A percentile compares a stretch with the other conserved stretches of the same genome.
Evolutionary conservation across 495 filamentous ascomycete species (phyloP).

Genomic region (Lepidopterella palustris): DNA sequence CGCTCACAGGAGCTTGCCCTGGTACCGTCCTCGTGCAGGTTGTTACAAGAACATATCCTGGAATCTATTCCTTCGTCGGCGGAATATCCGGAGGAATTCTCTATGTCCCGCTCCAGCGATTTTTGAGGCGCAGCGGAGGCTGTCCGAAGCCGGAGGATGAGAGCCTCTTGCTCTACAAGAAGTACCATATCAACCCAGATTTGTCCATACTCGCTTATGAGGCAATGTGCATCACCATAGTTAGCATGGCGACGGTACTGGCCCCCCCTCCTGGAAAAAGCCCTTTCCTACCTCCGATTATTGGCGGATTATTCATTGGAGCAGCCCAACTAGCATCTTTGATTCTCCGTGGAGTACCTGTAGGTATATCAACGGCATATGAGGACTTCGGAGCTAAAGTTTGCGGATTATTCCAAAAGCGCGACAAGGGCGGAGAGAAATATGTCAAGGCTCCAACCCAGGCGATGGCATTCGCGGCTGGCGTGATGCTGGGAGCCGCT

Average conservation of each 20-base stretch:
- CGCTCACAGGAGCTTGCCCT: conserved; percentile 20
- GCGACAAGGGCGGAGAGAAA: conserved; percentile 1
- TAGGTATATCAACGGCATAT: conserved; percentile 16
- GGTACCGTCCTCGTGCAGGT: conserved; percentile 20
- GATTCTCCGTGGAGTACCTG: conserved; percentile 11
- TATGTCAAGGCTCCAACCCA: neutral
- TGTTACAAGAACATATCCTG: conserved; percentile 12
- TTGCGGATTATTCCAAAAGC: conserved; percentile 2
- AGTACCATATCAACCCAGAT: too few relatives aligned
- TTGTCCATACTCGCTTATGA: too few relatives aligned
- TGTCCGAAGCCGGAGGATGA: too few relatives aligned
- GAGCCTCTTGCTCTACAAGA: too few relatives aligned
- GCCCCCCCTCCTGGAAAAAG: too few relatives aligned
- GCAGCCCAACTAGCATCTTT: conserved; percentile 14
- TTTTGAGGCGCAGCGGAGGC: too few relatives aligned
- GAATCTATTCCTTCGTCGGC: conserved; percentile 10
- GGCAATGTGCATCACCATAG: too few relatives aligned
- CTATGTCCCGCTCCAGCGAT: conserved; percentile 1
- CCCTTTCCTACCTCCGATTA: too few relatives aligned
- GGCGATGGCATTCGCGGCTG: conserved; percentile 12
- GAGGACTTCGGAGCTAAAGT: conserved; percentile 15
- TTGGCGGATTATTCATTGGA: too few relatives aligned
- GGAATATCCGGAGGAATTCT: conserved; percentile 12
- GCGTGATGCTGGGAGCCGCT: conserved; percentile 15
- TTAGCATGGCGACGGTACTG: too few relatives aligned